phyloP scores from a whole-genome alignment of 495 filamentous ascomycete genomes.

The Pyrenula aspistea region DNA sequence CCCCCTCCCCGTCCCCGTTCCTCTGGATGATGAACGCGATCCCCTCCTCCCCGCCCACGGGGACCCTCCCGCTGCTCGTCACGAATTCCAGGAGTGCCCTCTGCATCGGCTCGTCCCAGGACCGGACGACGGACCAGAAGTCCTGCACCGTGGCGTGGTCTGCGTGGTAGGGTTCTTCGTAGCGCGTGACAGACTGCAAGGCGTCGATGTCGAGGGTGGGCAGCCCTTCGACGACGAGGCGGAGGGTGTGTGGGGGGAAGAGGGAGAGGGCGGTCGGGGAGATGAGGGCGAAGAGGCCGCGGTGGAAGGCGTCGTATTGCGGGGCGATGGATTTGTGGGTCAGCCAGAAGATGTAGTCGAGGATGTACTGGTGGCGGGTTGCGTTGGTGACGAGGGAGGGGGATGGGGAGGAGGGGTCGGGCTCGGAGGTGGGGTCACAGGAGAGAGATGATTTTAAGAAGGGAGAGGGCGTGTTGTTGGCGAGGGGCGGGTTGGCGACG shows the following conservation, averaged over 20 bases:
- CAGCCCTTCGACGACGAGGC: conserved; percentile 68
- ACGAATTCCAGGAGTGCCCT: conserved; percentile 80
- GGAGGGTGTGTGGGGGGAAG: conserved; percentile 57
- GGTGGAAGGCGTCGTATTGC: conserved; percentile 69
- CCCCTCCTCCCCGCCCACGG: conserved; percentile 67
- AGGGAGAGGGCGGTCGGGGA: conserved; percentile 55
- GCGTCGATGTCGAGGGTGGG: conserved; percentile 64
- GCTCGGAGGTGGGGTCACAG: not conserved
- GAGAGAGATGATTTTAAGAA: not conserved
- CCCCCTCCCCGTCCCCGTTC: conserved; percentile 54
- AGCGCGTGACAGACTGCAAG: conserved; percentile 55
- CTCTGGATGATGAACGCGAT: conserved; percentile 74
- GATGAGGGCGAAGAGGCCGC: conserved; percentile 71
- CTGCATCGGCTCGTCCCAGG: conserved; percentile 47
- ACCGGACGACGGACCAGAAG: conserved; percentile 72
- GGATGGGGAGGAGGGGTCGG: conserved; percentile 15
- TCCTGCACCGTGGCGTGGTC: conserved; percentile 53
- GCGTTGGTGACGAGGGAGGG: conserved; percentile 52
- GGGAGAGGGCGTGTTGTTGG: not conserved
- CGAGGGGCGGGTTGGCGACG: conserved; percentile 12
- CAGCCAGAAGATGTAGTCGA: conserved; percentile 81
- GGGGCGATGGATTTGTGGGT: conserved; percentile 63
- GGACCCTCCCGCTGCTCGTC: conserved; percentile 82
- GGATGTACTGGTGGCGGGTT: conserved; percentile 67
- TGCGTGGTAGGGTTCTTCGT: conserved; percentile 66